Evolutionary conservation across 2,329 filamentous ascomycete species (phyloP).

Genomic region (Lomentospora prolificans): DNA sequence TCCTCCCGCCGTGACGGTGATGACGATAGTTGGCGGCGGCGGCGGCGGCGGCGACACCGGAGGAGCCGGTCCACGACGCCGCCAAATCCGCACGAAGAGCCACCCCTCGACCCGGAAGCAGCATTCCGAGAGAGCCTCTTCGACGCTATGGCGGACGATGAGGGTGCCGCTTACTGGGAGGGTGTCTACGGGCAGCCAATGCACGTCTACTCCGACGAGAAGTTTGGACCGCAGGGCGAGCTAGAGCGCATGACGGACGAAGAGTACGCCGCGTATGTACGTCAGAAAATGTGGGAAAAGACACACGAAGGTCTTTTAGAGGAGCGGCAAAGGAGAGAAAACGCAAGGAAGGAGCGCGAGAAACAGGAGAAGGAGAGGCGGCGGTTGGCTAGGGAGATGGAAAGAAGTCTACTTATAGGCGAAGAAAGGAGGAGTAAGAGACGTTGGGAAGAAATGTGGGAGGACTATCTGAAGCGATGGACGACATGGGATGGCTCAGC

Average conservation of each 20-base stretch:
- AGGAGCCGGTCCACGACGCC: slow-evolving; percentile 34
- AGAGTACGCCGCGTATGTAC: slow-evolving; percentile 79
- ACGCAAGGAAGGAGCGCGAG: slow-evolving; percentile 38
- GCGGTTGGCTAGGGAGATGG: slow-evolving; percentile 54
- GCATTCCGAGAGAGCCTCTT: slow-evolving; percentile 93
- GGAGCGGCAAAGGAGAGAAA: slow-evolving; percentile 56
- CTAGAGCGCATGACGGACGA: slow-evolving; percentile 87
- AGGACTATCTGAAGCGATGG: slow-evolving; percentile 57
- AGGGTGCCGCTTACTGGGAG: slow-evolving; percentile 92
- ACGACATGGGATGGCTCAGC: slow-evolving; percentile 34
- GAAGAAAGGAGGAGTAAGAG: slow-evolving; percentile 49
- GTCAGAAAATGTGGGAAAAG: slow-evolving; percentile 90
- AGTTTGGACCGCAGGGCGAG: slow-evolving; percentile 35
- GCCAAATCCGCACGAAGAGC: slow-evolving; percentile 34
- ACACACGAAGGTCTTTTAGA: slow-evolving; percentile 76
- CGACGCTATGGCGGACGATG: slow-evolving; percentile 93
- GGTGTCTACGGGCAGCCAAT: slow-evolving; percentile 93
- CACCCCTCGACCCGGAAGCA: slow-evolving; percentile 52
- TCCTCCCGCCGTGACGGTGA: slow-evolving; percentile 18
- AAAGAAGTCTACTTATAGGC: slow-evolving; percentile 57
- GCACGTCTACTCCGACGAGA: slow-evolving; percentile 58
- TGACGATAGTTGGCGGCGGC: slow-evolving; percentile 15
- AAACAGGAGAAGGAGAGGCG: slow-evolving; percentile 39
- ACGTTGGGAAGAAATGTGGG: slow-evolving; percentile 52
- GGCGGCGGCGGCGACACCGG: slow-evolving; percentile 15